Evolutionary conservation across 140 eudicot species (phyloP), one percentile per base, ranked within the genome.

Genomic region (Oenanthe javanica): DNA sequence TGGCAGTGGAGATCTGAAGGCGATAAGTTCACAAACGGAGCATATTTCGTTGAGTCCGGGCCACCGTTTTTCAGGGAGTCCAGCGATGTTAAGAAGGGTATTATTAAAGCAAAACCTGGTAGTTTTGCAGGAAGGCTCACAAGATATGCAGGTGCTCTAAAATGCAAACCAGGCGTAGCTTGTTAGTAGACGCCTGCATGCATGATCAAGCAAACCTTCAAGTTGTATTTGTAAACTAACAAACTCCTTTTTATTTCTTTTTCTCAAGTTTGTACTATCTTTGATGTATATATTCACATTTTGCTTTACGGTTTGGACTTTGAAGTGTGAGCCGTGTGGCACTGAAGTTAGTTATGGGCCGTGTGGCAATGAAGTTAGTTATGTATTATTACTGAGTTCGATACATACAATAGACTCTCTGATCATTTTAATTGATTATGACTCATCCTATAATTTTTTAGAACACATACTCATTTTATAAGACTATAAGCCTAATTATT

Each of bases 1-100:
- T 91, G 98, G 94, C 88, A 83, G 79, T 93, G 98, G 98, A 84
- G 88, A 51, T 86, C 95, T 4, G 92, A 89, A 64, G 89, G 89
- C 18, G 98, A 93, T 66, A 23, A 79, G 72, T 85, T 89, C 23
- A 73, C 79, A 48, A 89, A 93, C 9, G 98, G 98, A 76, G 98
- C 98, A 13, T 87, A 51, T 83, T 91, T 93, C 79, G 77, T 63
- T 0, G 83, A 87, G 42, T 88, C 98, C 0, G 97, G 97, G 25
- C 79, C 85, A 54, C 87, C 86, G 23, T 78, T 89, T 9, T 55
- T 85, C 79, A 10, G 36, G 64, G 79, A 75, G 45, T 14, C 12
- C 21, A 13, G 49, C 1, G 16, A 78, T 7, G 52, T 59, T 6
- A 77, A 74, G 70, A 23, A 45, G 15, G 74, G 81, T 54, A 83